Conservation (phyloP, 768 basidiomycete genomes). For the Leccinum pellstonianum region DNA sequence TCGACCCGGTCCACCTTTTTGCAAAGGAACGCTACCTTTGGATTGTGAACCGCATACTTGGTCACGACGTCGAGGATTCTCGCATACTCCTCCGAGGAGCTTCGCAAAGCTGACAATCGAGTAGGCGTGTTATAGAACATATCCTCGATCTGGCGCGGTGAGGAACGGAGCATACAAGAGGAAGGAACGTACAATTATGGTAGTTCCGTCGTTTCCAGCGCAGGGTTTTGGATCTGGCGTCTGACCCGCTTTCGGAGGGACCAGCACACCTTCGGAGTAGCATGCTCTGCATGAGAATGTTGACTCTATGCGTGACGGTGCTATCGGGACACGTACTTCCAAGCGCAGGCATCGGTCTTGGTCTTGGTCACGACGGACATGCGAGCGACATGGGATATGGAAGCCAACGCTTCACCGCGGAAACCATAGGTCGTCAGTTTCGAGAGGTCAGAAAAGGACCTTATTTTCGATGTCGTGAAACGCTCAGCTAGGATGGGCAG, state of each 20-base stretch:
- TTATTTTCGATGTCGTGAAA: constrained; percentile 93
- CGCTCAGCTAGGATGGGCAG: constrained; percentile 89
- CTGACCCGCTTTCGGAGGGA: constrained; percentile 68
- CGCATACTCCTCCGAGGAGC: constrained; percentile 86
- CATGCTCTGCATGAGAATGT: constrained; percentile 53
- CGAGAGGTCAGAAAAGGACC: constrained; percentile 81
- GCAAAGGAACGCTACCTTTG: constrained; percentile 83
- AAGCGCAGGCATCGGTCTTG: constrained; percentile 76
- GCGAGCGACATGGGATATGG: constrained; percentile 91
- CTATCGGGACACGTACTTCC: constrained; percentile 66
- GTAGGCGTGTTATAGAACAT: constrained; percentile 93
- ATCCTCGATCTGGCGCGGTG: constrained; percentile 76
- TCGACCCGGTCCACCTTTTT: constrained; percentile 65
- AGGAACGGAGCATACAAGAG: neutral
- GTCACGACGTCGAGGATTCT: constrained; percentile 90
- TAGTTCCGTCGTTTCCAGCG: constrained; percentile 94
- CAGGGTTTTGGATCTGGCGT: constrained; percentile 80
- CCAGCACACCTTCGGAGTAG: constrained; percentile 76
- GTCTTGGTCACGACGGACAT: constrained; percentile 91
- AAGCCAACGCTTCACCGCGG: constrained; percentile 94
- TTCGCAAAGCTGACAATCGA: constrained; percentile 80
- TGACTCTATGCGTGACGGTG: neutral
- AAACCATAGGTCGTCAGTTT: constrained; percentile 92
- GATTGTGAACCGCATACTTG: constrained; percentile 93
- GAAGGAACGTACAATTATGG: constrained; percentile 60